Evolutionary conservation across 2,329 filamentous ascomycete species (phyloP).

Genomic region (Botrytis paeoniae): DNA sequence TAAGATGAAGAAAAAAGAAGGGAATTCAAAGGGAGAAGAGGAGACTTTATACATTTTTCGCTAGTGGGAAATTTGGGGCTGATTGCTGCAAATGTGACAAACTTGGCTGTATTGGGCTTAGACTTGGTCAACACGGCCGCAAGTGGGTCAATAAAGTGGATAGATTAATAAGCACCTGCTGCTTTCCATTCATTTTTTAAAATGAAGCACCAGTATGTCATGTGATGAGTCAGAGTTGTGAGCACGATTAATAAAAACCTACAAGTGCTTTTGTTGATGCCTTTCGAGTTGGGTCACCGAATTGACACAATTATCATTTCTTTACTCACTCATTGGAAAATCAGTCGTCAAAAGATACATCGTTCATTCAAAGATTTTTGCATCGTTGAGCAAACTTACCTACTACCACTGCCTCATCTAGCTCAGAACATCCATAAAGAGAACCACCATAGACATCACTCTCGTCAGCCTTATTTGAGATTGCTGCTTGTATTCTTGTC

Average conservation of each 20-base stretch:
- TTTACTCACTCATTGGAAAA: neutral
- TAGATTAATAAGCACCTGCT: accelerated
- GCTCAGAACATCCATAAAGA: neutral
- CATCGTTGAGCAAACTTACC: neutral
- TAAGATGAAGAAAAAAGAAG: constrained; percentile 51
- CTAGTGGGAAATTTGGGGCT: neutral
- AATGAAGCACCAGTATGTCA: neutral
- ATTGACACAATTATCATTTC: neutral
- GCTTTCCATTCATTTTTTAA: neutral
- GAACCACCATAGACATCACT: neutral
- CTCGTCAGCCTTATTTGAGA: neutral
- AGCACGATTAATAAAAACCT: neutral
- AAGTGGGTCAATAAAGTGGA: neutral
- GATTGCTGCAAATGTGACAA: constrained; percentile 13
- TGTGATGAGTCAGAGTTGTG: neutral
- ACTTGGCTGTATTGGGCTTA: constrained; percentile 9
- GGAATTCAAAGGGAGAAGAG: constrained; percentile 14
- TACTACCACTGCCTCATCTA: neutral
- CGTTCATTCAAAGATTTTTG: neutral
- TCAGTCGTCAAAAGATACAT: neutral
- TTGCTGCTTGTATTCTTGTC: neutral
- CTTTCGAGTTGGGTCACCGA: neutral
- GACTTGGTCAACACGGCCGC: neutral
- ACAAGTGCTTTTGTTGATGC: neutral
- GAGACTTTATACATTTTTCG: constrained; percentile 14